Base-by-base conservation (phyloP, 2,329 filamentous ascomycete genomes). In the Leptographium galeiforme region DNA sequence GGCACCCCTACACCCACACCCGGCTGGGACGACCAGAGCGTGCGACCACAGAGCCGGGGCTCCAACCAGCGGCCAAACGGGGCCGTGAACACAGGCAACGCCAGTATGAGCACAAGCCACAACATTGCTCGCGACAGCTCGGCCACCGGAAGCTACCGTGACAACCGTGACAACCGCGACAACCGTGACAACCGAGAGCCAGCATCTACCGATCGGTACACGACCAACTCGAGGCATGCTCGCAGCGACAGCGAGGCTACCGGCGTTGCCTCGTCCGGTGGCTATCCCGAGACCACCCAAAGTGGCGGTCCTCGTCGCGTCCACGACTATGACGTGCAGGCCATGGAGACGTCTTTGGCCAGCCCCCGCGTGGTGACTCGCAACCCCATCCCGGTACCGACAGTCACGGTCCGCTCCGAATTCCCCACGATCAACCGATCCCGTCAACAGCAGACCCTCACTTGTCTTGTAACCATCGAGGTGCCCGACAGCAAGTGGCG, bases 291-390 rank as follows among this genome's bases (percentile, higher is more conserved):
- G 57, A 84, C 84, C 3, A 81, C 82, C 16, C 82, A 87, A 61
- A 84, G 80, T 62, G 79, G 78, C 8, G 79, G 79, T 40, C 72
- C 72, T 32, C 76, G 78, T 43, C 81, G 90, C 61, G 84, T 86
- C 53, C 89, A 96, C 64, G 91, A 97, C 65, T 97, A 95, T 63
- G 93, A 97, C 64, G 81, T 95, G 16, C 91, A 97, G 66, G 89
- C 90, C 4, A 95, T 96, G 88, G 91, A 96, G 67, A 88, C 87
- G 0, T 85, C 83, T 38, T 75, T 94, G 18, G 79, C 80, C 58
- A 89, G 82, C 67, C 86, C 89, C 7, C 82, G 85, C 40, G 70
- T 76, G 7, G 77, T 85, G 19, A 77, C 82, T 11, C 87, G 85
- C 61, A 95, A 95, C 61, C 89, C 89, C 0, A 96, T 97, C 55